A percentile compares a stretch with the other conserved stretches of the same genome.
Conservation (phyloP, 1,139 yeast species). For the Spencermartinsiella ligniputridi region DNA sequence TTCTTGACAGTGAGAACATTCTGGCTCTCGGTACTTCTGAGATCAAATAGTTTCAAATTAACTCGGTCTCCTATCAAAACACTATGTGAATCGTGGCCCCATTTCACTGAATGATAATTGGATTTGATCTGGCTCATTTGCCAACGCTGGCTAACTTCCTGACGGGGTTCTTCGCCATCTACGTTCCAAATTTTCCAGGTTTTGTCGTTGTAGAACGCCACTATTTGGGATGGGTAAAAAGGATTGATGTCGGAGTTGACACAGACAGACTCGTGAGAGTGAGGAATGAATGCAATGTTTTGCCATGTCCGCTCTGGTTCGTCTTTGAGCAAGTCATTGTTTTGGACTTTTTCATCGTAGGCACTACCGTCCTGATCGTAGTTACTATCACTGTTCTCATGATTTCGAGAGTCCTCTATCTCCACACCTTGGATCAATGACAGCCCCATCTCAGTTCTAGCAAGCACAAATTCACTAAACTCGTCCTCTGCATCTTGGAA, state of each 20-base stretch:
- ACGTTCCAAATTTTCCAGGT: background rate
- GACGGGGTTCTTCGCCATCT: background rate
- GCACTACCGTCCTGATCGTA: background rate
- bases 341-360: background rate
- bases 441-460: background rate
- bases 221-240: background rate
- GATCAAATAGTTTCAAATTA: conserved; percentile 16
- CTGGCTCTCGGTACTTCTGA: conserved; percentile 10
- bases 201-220: background rate
- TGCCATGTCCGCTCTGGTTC: background rate
- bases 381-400: background rate
- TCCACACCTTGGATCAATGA: background rate
- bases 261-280: background rate
- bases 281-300: background rate
- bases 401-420: background rate
- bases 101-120: conserved; percentile 1
- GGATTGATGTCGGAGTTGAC: background rate
- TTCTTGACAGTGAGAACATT: conserved; percentile 6
- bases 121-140: background rate
- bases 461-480: background rate
- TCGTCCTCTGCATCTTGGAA: background rate
- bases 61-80: conserved; percentile 20
- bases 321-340: too few species aligned
- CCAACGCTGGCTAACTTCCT: background rate
- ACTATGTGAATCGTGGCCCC: conserved; percentile 12